These are phyloP conservation scores for Diddensiella caesifluorescens DNA, from an alignment of 805 yeast species.

Conservation along the genomic window DNA sequence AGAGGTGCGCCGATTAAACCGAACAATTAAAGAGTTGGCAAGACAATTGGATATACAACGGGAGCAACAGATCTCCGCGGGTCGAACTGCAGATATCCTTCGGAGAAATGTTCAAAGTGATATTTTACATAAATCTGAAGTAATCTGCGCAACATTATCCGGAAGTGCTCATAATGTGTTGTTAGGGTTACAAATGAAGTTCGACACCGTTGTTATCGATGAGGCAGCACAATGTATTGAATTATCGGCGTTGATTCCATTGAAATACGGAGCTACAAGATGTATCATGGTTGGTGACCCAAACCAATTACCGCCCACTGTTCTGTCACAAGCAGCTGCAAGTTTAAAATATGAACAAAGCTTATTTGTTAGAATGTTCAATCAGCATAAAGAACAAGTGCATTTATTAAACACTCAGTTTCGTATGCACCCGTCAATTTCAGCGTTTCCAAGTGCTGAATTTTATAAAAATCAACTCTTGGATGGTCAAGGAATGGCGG, in stretches of 20 bases:
- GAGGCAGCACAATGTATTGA: conserved; percentile 98
- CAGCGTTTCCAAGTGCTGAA: conserved; percentile 76
- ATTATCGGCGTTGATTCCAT: conserved; percentile 82
- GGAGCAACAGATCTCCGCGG: conserved; percentile 62
- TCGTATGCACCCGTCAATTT: conserved; percentile 95
- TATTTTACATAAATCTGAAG: conserved; percentile 67
- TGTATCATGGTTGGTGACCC: conserved; percentile 99
- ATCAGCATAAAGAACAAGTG: conserved; percentile 51
- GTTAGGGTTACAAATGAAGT: conserved; percentile 64
- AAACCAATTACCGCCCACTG: conserved; percentile 96
- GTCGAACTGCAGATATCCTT: conserved; percentile 72
- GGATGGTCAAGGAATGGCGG: conserved; percentile 74
- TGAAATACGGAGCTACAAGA: conserved; percentile 81
- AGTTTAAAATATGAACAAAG: conserved; percentile 79
- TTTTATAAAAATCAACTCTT: conserved; percentile 68
- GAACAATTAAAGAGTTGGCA: conserved; percentile 62
- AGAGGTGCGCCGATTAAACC: conserved; percentile 52
- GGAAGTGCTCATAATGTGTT: conserved; percentile 91
- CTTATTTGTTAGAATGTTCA: conserved; percentile 89
- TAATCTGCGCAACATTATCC: conserved; percentile 86
- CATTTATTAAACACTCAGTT: conserved; percentile 84
- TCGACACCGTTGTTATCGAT: conserved; percentile 89
- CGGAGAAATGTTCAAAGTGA: conserved; percentile 69
- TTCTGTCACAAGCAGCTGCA: conserved; percentile 82
- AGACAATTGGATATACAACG: conserved; percentile 71